Percentiles rank a stretch among this genome's conserved stretches.
Evolutionary conservation across 306 rosid species (phyloP).

Genomic region (Trifolium subterraneum): DNA sequence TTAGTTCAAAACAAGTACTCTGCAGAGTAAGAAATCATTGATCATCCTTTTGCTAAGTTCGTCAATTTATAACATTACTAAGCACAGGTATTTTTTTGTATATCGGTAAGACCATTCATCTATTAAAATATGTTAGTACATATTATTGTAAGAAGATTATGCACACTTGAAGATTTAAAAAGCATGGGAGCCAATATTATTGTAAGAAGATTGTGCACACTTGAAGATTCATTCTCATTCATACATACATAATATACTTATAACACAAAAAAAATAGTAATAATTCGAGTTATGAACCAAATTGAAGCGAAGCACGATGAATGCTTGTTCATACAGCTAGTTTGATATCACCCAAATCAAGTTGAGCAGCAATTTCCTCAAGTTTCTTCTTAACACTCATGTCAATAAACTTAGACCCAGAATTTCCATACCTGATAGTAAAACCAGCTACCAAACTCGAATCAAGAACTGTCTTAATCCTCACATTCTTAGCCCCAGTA

Average conservation of each 20-base stretch:
- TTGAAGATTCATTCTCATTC: slow-evolving; percentile 29
- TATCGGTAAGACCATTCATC: background rate
- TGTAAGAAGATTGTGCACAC: slow-evolving; percentile 35
- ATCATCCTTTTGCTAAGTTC: background rate
- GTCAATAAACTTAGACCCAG: slow-evolving; percentile 85
- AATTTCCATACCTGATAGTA: slow-evolving; percentile 72
- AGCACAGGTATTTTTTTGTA: background rate
- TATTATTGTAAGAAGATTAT: slow-evolving; percentile 31
- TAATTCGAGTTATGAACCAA: background rate
- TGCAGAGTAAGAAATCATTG: background rate
- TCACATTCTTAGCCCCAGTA: slow-evolving; percentile 81
- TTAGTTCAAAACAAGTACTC: background rate
- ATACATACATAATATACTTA: slow-evolving; percentile 14
- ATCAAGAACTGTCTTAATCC: slow-evolving; percentile 76
- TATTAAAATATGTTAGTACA: no score
- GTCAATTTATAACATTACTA: background rate
- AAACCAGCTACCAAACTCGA: slow-evolving; percentile 85
- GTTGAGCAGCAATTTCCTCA: slow-evolving; percentile 86
- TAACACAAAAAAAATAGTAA: slow-evolving; percentile 1
- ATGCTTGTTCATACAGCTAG: slow-evolving; percentile 46
- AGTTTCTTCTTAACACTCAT: slow-evolving; percentile 93
- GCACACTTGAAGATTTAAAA: slow-evolving; percentile 23
- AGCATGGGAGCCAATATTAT: background rate
- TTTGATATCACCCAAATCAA: slow-evolving; percentile 73
- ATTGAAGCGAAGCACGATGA: background rate